phyloP scores from a whole-genome alignment of 305 asterid genomes.

The Fraxinus paxiana region DNA sequence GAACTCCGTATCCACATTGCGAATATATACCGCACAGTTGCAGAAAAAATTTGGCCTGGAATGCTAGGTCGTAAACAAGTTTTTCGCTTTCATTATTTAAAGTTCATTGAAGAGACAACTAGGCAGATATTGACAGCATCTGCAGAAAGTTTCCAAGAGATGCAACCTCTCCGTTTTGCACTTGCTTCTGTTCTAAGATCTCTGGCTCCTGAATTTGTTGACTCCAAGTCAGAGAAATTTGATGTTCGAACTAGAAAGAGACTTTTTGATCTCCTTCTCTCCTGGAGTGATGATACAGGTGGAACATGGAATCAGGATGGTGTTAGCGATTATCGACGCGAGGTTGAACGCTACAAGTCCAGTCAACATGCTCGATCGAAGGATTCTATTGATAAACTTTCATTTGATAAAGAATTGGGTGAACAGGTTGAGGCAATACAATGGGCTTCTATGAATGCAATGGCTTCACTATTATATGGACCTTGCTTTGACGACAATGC shows the following conservation, averaged over 20 bases:
- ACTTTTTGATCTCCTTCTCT: slow-evolving; percentile 87
- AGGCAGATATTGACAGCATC: slow-evolving; percentile 65
- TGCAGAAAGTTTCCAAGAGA: slow-evolving; percentile 81
- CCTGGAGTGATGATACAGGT: slow-evolving; percentile 95
- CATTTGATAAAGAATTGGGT: slow-evolving; percentile 86
- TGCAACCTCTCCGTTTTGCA: slow-evolving; percentile 89
- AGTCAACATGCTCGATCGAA: slow-evolving; percentile 93
- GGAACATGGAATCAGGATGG: slow-evolving; percentile 94
- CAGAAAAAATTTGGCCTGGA: slow-evolving; percentile 98
- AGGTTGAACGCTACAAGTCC: slow-evolving; percentile 95
- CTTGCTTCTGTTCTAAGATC: slow-evolving; percentile 93
- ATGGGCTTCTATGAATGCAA: slow-evolving; percentile 99
- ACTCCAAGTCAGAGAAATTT: slow-evolving; percentile 89
- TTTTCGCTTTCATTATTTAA: slow-evolving; percentile 94
- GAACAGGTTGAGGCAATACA: slow-evolving; percentile 99
- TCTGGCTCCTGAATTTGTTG: slow-evolving; percentile 98
- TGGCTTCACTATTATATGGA: slow-evolving; percentile 95
- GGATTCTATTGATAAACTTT: slow-evolving; percentile 87
- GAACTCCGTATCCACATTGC: slow-evolving; percentile 88
- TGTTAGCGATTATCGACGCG: slow-evolving; percentile 89
- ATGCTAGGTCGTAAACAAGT: slow-evolving; percentile 91
- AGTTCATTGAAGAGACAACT: slow-evolving; percentile 90
- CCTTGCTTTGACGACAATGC: slow-evolving; percentile 99
- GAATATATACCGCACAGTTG: slow-evolving; percentile 83
- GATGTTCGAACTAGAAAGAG: slow-evolving; percentile 88